Evolutionary conservation across 2,329 filamentous ascomycete genomes (phyloP).

Genomic region (Colletotrichum gloeosporioides): DNA sequence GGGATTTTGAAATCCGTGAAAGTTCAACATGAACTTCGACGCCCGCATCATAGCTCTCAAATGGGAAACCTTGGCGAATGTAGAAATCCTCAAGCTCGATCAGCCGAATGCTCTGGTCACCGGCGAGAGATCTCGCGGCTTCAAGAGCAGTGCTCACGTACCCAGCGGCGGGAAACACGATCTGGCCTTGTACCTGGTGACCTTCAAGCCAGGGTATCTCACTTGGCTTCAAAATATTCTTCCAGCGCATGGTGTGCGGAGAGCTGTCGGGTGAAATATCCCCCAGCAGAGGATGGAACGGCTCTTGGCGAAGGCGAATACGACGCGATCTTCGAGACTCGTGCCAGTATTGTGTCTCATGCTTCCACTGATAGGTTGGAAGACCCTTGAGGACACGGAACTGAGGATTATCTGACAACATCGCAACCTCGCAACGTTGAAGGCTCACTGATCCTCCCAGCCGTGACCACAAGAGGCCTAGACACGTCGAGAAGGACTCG

Average conservation of each 20-base stretch:
- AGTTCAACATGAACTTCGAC: neutral
- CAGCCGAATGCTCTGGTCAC: neutral
- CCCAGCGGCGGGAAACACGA: constrained; percentile 43
- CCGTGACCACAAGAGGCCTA: constrained; percentile 24
- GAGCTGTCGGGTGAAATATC: neutral
- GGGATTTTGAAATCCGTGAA: neutral
- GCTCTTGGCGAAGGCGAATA: neutral
- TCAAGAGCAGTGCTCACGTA: constrained; percentile 44
- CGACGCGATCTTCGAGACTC: neutral
- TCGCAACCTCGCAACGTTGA: neutral
- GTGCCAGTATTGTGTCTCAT: neutral
- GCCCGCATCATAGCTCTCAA: neutral
- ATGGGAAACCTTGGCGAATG: neutral
- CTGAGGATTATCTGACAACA: neutral
- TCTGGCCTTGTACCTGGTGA: constrained; percentile 36
- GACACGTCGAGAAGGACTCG: constrained; percentile 18
- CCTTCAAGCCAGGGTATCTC: constrained; percentile 43
- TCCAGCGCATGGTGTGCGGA: constrained; percentile 19
- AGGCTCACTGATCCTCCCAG: constrained; percentile 7
- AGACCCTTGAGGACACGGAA: neutral
- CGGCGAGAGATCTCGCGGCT: neutral
- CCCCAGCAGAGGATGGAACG: neutral
- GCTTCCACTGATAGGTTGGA: neutral
- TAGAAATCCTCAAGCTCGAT: neutral
- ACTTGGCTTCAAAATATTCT: constrained; percentile 25